Conservation (phyloP, 768 basidiomycete genomes). For the Suillus cothurnatus region DNA sequence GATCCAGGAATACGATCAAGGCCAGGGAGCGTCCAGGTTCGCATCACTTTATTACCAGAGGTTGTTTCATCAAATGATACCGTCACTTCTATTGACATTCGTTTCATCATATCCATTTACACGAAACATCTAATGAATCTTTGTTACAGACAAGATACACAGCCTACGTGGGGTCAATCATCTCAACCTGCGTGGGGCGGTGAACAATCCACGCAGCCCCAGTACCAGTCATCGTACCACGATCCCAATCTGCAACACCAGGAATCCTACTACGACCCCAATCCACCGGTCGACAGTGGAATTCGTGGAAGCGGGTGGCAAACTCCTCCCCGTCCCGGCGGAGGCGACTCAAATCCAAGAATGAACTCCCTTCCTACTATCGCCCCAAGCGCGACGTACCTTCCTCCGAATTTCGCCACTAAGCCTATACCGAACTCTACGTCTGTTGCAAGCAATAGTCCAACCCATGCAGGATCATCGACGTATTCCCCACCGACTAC, state of each 20-base stretch:
- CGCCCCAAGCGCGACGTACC: not conserved
- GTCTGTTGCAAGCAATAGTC: not conserved
- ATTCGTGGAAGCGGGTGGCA: not conserved
- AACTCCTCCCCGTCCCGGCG: slow-evolving; percentile 1
- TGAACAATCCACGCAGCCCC: slow-evolving; percentile 14
- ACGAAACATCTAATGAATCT: not conserved
- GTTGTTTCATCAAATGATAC: not conserved
- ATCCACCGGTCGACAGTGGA: slow-evolving; percentile 20
- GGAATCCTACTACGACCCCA: slow-evolving; percentile 39
- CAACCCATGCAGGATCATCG: slow-evolving; percentile 9
- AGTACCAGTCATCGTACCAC: slow-evolving; percentile 33
- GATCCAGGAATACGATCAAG: slow-evolving; percentile 77
- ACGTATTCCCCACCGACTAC: slow-evolving; percentile 6
- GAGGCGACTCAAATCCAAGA: not conserved
- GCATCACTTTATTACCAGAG: not conserved
- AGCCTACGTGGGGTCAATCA: slow-evolving; percentile 9
- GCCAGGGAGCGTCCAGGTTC: slow-evolving; percentile 23
- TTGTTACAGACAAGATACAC: slow-evolving; percentile 2
- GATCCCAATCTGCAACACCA: slow-evolving; percentile 35
- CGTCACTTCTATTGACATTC: not conserved
- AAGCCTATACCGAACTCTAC: slow-evolving; percentile 9
- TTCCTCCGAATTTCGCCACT: slow-evolving; percentile 6
- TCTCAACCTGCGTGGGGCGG: slow-evolving; percentile 14
- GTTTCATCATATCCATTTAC: not conserved
- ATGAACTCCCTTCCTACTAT: not conserved